Percentiles rank a stretch among this genome's conserved stretches.
These are phyloP conservation scores for Tolypocladium ovalisporum DNA, from an alignment of 2,329 filamentous ascomycete species.

Conservation along the genomic window DNA sequence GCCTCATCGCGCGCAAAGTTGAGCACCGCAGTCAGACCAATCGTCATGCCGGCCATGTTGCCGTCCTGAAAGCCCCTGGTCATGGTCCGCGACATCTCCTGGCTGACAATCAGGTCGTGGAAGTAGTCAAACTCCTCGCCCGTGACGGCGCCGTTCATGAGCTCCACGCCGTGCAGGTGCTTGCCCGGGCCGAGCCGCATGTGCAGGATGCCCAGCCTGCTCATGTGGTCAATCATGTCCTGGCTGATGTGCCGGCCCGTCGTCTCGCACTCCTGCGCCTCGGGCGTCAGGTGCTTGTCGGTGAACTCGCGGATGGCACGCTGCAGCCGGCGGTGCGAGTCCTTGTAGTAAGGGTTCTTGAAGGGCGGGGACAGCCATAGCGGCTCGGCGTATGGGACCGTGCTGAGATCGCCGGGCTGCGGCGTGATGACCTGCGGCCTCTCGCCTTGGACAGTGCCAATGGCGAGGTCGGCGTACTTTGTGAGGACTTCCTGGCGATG, in stretches of 20 bases:
- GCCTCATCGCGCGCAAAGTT: constrained; percentile 62
- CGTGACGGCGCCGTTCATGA: constrained; percentile 60
- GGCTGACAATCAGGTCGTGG: constrained; percentile 66
- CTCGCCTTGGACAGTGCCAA: constrained; percentile 68
- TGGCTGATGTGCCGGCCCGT: constrained; percentile 61
- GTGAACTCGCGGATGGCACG: constrained; percentile 62
- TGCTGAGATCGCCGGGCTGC: constrained; percentile 59
- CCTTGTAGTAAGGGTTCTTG: constrained; percentile 71
- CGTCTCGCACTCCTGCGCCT: constrained; percentile 66
- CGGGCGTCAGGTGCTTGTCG: constrained; percentile 59
- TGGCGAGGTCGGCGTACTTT: constrained; percentile 64
- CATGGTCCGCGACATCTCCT: constrained; percentile 62
- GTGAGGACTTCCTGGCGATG: constrained; percentile 82
- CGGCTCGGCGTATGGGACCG: constrained; percentile 76
- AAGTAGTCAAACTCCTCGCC: constrained; percentile 82
- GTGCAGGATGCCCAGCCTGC: constrained; percentile 60
- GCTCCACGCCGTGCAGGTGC: constrained; percentile 60
- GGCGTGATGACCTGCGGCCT: constrained; percentile 61
- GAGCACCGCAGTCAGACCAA: constrained; percentile 67
- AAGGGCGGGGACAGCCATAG: constrained; percentile 71
- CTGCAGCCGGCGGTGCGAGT: constrained; percentile 59
- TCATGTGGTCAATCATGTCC: constrained; percentile 68
- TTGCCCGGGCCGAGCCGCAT: constrained; percentile 78
- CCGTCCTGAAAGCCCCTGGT: constrained; percentile 77
- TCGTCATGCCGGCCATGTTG: constrained; percentile 79